A percentile compares a stretch with the other conserved stretches of the same genome.
Evolutionary conservation across 306 rosid genomes (phyloP).

Genomic region (Pueraria montana): DNA sequence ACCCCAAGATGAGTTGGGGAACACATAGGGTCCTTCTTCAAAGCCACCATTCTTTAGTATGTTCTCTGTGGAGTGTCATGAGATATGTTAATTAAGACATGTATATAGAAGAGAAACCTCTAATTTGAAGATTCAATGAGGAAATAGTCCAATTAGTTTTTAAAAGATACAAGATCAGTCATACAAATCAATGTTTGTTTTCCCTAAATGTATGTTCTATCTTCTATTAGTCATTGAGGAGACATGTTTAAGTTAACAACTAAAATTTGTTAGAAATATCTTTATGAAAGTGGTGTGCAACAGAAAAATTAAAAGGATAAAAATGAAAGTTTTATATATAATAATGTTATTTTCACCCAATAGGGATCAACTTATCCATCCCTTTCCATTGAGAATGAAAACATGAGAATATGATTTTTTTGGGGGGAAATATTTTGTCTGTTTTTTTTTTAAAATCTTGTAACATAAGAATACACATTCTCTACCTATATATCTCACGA

Average conservation of each 20-base stretch:
- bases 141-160: background rate
- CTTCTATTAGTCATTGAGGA: background rate
- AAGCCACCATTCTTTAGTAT: slow-evolving; percentile 83
- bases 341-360: too few species aligned
- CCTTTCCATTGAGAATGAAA: too few species aligned
- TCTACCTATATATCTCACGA: too few species aligned
- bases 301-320: too few species aligned
- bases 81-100: background rate
- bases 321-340: background rate
- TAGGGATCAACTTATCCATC: too few species aligned
- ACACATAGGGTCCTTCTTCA: slow-evolving; percentile 87
- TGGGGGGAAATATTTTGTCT: too few species aligned
- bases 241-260: background rate
- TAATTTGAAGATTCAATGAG: background rate
- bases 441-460: too few species aligned
- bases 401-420: background rate
- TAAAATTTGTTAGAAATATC: background rate
- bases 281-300: background rate
- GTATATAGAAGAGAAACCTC: background rate
- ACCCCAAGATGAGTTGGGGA: slow-evolving; percentile 89
- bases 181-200: background rate
- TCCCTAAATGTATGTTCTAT: background rate
- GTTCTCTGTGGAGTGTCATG: slow-evolving; percentile 63
- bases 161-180: background rate
- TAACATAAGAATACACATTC: too few species aligned